Evolutionary conservation across 164 flowering plant genomes (phyloP), one percentile per base, ranked within the genome.

Genomic region (Platanus orientalis): DNA sequence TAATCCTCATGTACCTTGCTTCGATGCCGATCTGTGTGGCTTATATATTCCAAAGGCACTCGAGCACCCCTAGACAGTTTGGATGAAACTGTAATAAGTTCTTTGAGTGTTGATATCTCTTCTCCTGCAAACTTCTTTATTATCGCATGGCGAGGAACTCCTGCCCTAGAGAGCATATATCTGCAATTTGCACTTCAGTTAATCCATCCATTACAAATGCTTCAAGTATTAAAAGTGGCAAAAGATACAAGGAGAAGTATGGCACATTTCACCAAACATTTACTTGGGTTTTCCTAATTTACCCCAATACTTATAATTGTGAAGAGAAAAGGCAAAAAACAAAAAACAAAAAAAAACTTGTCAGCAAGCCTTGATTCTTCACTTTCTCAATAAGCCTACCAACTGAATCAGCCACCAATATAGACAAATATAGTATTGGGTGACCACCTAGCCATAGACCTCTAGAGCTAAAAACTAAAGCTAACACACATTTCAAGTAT

Each of bases 111-210:
- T 52, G 87, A 73, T 71, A 93, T 88, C 61, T 88, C 96, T 72
- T 84, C 83, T 57, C 93, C 97, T 28, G 90, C 92, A 79, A 93
- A 82, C 73, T 90, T 93, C 74, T 85, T 88, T 55, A 93, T 90
- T 63, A 93, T 93, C 48, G 97, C 90, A 80, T 93, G 97, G 58
- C 92, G 87, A 71, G 94, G 96, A 67, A 93, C 96, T 50, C 90
- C 90, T 29, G 97, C 98, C 82, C 97, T 78, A 58, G 80, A 81
- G 20, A 93, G 87, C 98, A 93, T 93, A 71, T 93, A 93, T 56
- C 97, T 90, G 82, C 73, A 78, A 67, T 57, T 65, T 51, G 61
- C 13, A 70, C 2, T 28, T 61, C n/a, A 53, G 32, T 24, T 20
- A 65, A 19, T 48, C 20, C 19, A 69, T 7, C 29, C 36, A n/a